These are phyloP conservation scores for Xerocomellus dryophilus DNA, from an alignment of 768 basidiomycete genomes.

Conservation along the genomic window DNA sequence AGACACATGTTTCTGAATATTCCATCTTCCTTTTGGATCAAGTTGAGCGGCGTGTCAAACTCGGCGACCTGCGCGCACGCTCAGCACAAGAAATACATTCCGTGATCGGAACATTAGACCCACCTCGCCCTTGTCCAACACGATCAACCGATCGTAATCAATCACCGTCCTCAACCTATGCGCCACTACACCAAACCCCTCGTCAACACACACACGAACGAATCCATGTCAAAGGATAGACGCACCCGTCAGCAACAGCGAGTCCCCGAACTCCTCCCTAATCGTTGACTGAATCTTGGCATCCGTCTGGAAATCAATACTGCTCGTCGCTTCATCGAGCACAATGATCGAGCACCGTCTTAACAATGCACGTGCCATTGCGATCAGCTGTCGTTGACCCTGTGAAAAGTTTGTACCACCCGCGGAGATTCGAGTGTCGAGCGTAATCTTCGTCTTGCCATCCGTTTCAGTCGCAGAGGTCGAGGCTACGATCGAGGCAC, in stretches of 20 bases:
- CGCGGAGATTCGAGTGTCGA: slow-evolving; percentile 78
- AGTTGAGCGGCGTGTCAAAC: slow-evolving; percentile 68
- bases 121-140: slow-evolving; percentile 54
- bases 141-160: slow-evolving; percentile 76
- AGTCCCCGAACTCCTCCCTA: slow-evolving; percentile 76
- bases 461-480: slow-evolving; percentile 53
- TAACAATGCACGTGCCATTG: slow-evolving; percentile 79
- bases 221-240: background rate
- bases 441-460: slow-evolving; percentile 51
- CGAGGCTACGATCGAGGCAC: slow-evolving; percentile 40
- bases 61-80: slow-evolving; percentile 43
- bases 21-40: slow-evolving; percentile 61
- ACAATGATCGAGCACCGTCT: slow-evolving; percentile 71
- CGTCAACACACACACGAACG: background rate
- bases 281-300: slow-evolving; percentile 89
- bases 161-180: slow-evolving; percentile 76
- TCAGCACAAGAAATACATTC: background rate
- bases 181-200: slow-evolving; percentile 41
- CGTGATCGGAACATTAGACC: background rate
- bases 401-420: slow-evolving; percentile 92
- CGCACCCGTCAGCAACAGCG: slow-evolving; percentile 69
- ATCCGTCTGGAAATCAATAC: slow-evolving; percentile 85
- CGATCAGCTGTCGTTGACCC: slow-evolving; percentile 85
- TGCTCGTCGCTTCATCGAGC: slow-evolving; percentile 81
- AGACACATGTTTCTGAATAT: slow-evolving; percentile 69